Evolutionary conservation across 139 green algal species (phyloP).

Genomic region (Prasinococcaceae sp.): DNA sequence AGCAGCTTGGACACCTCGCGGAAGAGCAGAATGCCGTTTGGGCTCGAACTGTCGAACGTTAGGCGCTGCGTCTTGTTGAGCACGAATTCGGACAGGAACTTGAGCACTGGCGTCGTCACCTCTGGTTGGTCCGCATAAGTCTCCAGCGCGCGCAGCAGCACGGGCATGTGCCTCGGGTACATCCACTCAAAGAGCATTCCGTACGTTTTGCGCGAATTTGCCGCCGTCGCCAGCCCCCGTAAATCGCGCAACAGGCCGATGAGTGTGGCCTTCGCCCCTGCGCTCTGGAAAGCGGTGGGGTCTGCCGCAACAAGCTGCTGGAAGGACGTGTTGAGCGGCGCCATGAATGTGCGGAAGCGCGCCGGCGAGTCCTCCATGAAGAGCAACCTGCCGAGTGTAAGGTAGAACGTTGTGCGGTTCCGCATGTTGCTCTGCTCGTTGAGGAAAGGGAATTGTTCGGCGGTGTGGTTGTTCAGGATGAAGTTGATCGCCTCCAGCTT

Average conservation of each 20-base stretch:
- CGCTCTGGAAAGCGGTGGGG: conserved; percentile 16
- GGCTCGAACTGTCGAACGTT: conserved; percentile 82
- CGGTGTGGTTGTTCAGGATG: conserved; percentile 71
- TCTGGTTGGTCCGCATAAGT: conserved; percentile 61
- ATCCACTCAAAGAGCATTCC: conserved; percentile 90
- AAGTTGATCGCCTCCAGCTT: conserved; percentile 78
- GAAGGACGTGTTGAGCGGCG: conserved; percentile 39
- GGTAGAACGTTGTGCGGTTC: conserved; percentile 84
- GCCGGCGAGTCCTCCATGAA: conserved; percentile 86
- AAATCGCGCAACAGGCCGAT: conserved; percentile 86
- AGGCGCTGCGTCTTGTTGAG: conserved; percentile 93
- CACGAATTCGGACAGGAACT: conserved; percentile 91
- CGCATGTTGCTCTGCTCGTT: conserved; percentile 57
- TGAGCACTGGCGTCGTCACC: conserved; percentile 67
- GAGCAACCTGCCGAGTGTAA: conserved; percentile 74
- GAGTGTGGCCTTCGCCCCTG: conserved; percentile 45
- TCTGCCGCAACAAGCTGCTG: not conserved
- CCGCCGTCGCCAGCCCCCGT: conserved; percentile 74
- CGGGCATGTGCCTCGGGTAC: conserved; percentile 73
- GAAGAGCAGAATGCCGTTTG: conserved; percentile 91
- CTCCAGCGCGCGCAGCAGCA: conserved; percentile 63
- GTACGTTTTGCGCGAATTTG: conserved; percentile 64
- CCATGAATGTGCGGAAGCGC: conserved; percentile 82
- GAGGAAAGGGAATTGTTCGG: conserved; percentile 70
- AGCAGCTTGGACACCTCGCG: conserved; percentile 58